A percentile compares a stretch with the other conserved stretches of the same genome.
Conservation (phyloP, 2,329 filamentous ascomycete species). For the Westerdykella aurantiaca region DNA sequence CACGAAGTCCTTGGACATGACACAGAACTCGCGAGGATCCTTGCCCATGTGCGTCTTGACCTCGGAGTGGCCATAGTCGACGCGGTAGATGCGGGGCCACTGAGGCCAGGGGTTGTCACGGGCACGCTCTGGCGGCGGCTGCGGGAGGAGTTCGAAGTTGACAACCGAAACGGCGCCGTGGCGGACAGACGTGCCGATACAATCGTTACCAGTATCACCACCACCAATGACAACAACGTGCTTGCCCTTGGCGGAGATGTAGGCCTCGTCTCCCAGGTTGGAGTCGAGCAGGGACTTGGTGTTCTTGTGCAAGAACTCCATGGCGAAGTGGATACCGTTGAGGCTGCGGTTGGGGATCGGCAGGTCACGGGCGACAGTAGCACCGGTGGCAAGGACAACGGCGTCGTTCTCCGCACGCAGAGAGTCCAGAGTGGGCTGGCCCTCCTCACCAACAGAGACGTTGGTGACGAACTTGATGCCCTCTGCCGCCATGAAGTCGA, state of each 20-base stretch:
- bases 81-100: conserved; percentile 95
- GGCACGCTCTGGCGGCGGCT: conserved; percentile 84
- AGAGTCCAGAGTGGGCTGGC: conserved; percentile 60
- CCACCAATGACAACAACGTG: conserved; percentile 94
- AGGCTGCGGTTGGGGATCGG: conserved; percentile 85
- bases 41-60: conserved; percentile 95
- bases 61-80: conserved; percentile 96
- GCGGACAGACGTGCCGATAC: conserved; percentile 91
- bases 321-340: conserved; percentile 88
- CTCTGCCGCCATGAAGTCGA: conserved; percentile 89
- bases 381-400: conserved; percentile 85
- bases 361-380: conserved; percentile 86
- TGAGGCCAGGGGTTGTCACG: conserved; percentile 97
- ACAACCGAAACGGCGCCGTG: conserved; percentile 93
- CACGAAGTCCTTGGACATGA: conserved; percentile 96
- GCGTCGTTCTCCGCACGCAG: conserved; percentile 72
- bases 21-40: conserved; percentile 93
- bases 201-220: conserved; percentile 96
- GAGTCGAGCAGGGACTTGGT: conserved; percentile 96
- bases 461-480: conserved; percentile 77
- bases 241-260: conserved; percentile 94
- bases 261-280: conserved; percentile 71
- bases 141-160: conserved; percentile 93
- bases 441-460: conserved; percentile 71
- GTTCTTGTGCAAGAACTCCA: conserved; percentile 96